These are phyloP conservation scores for Akanthomyces muscarius DNA, from an alignment of 2,329 filamentous ascomycete genomes.

Conservation along the genomic window DNA sequence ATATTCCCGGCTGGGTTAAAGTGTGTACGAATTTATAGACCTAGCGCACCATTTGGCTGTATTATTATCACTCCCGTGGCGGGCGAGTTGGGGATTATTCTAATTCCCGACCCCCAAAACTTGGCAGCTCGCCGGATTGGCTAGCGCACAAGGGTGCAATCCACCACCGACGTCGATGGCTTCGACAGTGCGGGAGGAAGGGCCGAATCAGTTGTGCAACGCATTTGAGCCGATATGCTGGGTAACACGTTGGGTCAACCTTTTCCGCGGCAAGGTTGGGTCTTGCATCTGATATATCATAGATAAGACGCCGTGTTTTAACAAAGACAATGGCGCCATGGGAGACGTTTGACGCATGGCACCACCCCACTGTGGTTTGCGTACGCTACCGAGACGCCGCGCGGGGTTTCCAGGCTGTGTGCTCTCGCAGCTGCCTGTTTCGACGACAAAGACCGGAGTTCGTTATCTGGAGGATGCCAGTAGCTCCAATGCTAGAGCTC, in stretches of 20 bases:
- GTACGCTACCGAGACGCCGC: not conserved
- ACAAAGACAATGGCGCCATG: not conserved
- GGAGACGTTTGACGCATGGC: not conserved
- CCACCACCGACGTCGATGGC: conserved; percentile 14
- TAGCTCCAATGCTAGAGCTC: not conserved
- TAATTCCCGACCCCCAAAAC: not conserved
- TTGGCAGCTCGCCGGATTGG: not conserved
- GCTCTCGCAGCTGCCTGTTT: not conserved
- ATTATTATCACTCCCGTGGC: too few relatives aligned
- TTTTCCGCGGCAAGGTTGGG: too few relatives aligned
- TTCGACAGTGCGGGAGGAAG: not conserved
- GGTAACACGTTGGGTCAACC: too few relatives aligned
- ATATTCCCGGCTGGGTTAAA: too few relatives aligned
- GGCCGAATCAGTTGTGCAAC: not conserved
- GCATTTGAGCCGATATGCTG: not conserved
- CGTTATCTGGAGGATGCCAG: conserved; percentile 4
- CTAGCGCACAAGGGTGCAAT: not conserved
- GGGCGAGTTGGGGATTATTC: too few relatives aligned
- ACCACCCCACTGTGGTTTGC: not conserved
- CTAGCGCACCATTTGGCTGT: too few relatives aligned
- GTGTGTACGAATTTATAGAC: too few relatives aligned
- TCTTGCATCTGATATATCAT: too few relatives aligned
- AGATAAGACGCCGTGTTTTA: not conserved
- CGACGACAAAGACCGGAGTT: not conserved
- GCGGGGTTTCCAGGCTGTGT: not conserved